These are phyloP conservation scores for Myxozyma geophila DNA, from an alignment of 805 yeast genomes.

Conservation along the genomic window DNA sequence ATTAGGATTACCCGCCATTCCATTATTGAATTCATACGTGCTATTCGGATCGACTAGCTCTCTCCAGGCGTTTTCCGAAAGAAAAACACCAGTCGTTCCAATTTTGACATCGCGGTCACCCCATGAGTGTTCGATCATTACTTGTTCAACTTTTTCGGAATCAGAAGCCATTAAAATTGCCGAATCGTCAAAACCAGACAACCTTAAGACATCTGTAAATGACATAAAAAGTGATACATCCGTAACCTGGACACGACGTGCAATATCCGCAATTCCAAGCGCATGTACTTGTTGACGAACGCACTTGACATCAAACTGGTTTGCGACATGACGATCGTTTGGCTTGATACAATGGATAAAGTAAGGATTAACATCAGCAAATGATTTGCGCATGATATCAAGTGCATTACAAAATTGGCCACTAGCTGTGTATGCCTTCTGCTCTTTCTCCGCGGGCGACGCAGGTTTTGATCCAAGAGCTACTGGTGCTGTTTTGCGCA, in stretches of 20 bases:
- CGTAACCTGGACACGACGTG: slow-evolving; percentile 46
- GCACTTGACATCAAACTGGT: slow-evolving; percentile 50
- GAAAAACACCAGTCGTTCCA: slow-evolving; percentile 49
- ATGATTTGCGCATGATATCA: slow-evolving; percentile 46
- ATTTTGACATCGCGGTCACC: slow-evolving; percentile 46
- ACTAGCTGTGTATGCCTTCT: slow-evolving; percentile 39
- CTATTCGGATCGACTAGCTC: slow-evolving; percentile 47
- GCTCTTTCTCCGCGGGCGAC: slow-evolving; percentile 26
- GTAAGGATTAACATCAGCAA: slow-evolving; percentile 49
- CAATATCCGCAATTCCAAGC: slow-evolving; percentile 49
- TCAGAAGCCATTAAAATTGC: slow-evolving; percentile 25
- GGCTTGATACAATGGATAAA: slow-evolving; percentile 51
- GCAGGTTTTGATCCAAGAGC: not conserved
- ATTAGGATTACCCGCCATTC: slow-evolving; percentile 10
- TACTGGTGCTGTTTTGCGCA: slow-evolving; percentile 30
- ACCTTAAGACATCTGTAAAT: slow-evolving; percentile 45
- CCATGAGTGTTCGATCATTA: slow-evolving; percentile 45
- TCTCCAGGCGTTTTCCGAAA: slow-evolving; percentile 50
- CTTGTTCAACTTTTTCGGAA: slow-evolving; percentile 40
- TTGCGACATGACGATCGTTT: slow-evolving; percentile 47
- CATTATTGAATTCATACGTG: slow-evolving; percentile 10
- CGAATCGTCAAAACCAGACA: slow-evolving; percentile 39
- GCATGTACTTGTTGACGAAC: slow-evolving; percentile 51
- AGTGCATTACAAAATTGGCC: slow-evolving; percentile 46
- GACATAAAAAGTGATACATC: slow-evolving; percentile 49